A percentile compares a stretch with the other conserved stretches of the same genome.
Conservation (phyloP, 345 rosid genomes). For the Murraya koenigii region DNA sequence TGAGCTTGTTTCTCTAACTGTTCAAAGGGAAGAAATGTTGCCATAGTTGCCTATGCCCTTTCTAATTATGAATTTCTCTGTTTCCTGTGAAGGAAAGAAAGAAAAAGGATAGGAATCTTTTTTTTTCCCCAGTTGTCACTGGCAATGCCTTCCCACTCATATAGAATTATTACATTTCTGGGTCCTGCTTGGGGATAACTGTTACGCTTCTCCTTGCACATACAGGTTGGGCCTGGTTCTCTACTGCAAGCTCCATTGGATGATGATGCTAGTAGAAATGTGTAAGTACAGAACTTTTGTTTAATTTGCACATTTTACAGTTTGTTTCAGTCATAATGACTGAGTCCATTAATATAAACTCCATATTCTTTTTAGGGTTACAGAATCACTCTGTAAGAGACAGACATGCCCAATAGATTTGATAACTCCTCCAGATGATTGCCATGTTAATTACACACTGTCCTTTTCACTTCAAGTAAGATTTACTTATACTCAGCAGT, state of each 20-base stretch:
- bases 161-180: constrained; percentile 13
- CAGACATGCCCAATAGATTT: constrained; percentile 85
- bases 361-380: constrained; percentile 58
- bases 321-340: constrained; percentile 5
- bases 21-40: not conserved
- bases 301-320: not conserved
- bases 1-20: not conserved
- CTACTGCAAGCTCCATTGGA: constrained; percentile 83
- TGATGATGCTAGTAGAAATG: constrained; percentile 65
- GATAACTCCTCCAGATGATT: constrained; percentile 95
- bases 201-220: constrained; percentile 10
- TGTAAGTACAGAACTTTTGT: constrained; percentile 64
- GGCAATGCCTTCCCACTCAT: not conserved
- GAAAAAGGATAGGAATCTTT: not conserved
- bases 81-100: not conserved
- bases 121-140: not conserved
- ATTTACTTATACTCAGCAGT: constrained; percentile 18
- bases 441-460: constrained; percentile 92
- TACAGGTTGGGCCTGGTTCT: constrained; percentile 89
- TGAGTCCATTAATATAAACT: constrained; percentile 3
- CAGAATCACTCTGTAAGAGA: constrained; percentile 68
- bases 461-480: constrained; percentile 91
- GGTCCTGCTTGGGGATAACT: constrained; percentile 3
- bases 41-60: no score
- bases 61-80: no score